Conservation (phyloP, 1,284 basidiomycete genomes). For the Testicularia cyperi region DNA sequence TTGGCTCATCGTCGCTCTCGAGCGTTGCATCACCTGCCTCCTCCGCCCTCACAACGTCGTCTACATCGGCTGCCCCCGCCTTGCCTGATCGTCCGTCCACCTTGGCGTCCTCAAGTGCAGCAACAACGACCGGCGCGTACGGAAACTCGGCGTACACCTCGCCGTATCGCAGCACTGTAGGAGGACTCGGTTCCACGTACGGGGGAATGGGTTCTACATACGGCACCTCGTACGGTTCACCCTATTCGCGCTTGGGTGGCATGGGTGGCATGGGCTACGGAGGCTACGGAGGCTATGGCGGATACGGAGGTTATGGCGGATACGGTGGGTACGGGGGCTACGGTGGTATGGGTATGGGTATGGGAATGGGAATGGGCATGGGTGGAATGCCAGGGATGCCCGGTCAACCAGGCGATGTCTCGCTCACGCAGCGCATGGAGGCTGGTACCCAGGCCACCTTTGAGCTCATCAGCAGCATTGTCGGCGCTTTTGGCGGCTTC, state of each 20-base stretch:
- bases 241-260: constrained; percentile 55
- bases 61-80: constrained; percentile 36
- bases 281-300: constrained; percentile 39
- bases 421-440: constrained; percentile 83
- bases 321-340: constrained; percentile 36
- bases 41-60: constrained; percentile 15
- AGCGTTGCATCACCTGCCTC: constrained; percentile 9
- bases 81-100: constrained; percentile 55
- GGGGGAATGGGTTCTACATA: constrained; percentile 51
- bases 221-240: constrained; percentile 48
- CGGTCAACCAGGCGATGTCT: constrained; percentile 58
- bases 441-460: constrained; percentile 89
- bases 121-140: constrained; percentile 22
- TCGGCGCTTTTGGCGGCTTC: constrained; percentile 91
- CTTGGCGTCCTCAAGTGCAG: constrained; percentile 15
- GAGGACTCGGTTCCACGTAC: constrained; percentile 47
- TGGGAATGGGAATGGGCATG: constrained; percentile 45
- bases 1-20: constrained; percentile 13
- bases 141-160: constrained; percentile 21
- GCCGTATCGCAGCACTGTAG: constrained; percentile 35
- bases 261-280: constrained; percentile 39
- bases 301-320: constrained; percentile 41
- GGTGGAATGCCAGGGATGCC: constrained; percentile 49
- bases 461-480: constrained; percentile 86
- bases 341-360: constrained; percentile 37